Base-by-base conservation (phyloP, 768 basidiomycete species). In the Mycena crocata region DNA sequence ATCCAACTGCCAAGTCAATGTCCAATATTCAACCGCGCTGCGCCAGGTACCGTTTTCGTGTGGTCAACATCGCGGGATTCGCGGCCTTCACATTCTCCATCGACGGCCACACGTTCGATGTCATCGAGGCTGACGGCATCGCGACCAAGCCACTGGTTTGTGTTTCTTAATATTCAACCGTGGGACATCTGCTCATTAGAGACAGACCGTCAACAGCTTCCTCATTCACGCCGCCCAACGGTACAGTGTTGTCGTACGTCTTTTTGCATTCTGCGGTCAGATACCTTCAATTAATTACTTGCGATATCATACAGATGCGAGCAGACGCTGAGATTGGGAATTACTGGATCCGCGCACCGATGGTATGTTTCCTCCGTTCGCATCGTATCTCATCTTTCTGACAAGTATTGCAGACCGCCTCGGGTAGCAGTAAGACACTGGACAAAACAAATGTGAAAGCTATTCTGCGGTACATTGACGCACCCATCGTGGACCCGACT, bases 381-480 rank as follows among this genome's bases (percentile, higher is more conserved):
- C 7, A 55, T 10, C 28, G 15, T 7, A n/a, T 37, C 30, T 26
- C 7, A 32, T 2, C 21, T 12, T 37, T 49, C n/a, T n/a, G n/a
- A n/a, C n/a, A n/a, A n/a, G n/a, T 7, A 28, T 45, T 45, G 35
- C 19, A 49, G 57, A 31, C 4, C 26, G 34, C 30, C 10, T 15
- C 19, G 17, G 48, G 34, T 39, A 55, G 21, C 40, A 37, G 37
- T 39, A 14, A 13, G 0, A 24, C 73, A 32, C 82, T 83, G 58
- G 70, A 76, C 21, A 66, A 62, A 2, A 72, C 77, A 6, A 69
- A 71, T 59, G 83, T 79, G 64, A 77, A 73, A 19, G 84, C 81
- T 1, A 80, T 85, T 57, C 76, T 85, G 19, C 77, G 80, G 35
- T 85, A 85, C 66, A 66, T 69, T 0, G 83, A 82, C 2, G 83